Percentiles rank a stretch among this genome's conserved stretches.
Conservation (phyloP, 208 protist species). For the Phytomonas sp. region DNA sequence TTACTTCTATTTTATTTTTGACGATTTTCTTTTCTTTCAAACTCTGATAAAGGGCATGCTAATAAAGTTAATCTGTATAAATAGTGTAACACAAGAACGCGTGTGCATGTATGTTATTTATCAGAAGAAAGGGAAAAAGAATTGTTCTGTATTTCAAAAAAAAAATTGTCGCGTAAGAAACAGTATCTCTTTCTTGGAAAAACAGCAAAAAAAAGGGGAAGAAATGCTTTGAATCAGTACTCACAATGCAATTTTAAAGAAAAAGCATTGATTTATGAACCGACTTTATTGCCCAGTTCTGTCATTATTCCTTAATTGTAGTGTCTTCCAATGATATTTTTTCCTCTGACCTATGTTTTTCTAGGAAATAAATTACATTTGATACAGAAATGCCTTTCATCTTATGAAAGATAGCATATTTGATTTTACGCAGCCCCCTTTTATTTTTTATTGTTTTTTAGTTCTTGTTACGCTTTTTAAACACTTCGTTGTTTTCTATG, state of each 20-base stretch:
- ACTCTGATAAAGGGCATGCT: background rate
- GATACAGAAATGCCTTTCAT: no score
- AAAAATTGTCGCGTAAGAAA: no score
- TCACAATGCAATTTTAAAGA: background rate
- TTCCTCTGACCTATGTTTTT: no score
- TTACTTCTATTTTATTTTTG: background rate
- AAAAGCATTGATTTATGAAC: background rate
- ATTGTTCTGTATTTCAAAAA: no score
- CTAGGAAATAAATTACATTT: no score
- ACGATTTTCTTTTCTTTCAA: background rate
- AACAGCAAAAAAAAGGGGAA: no score
- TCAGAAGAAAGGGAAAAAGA: no score
- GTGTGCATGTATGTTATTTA: background rate
- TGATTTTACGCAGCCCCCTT: background rate
- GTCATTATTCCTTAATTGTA: no score
- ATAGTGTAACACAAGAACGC: background rate
- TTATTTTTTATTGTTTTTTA: slow-evolving; percentile 3
- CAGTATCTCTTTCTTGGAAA: no score
- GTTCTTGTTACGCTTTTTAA: slow-evolving; percentile 9
- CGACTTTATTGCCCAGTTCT: background rate
- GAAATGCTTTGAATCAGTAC: no score
- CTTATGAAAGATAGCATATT: background rate
- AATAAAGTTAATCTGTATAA: background rate
- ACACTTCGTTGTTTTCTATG: slow-evolving; percentile 1
- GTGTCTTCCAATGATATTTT: no score